Base-by-base conservation (phyloP, 169 alveolate species). In the Eimeria nieschulzi region DNA sequence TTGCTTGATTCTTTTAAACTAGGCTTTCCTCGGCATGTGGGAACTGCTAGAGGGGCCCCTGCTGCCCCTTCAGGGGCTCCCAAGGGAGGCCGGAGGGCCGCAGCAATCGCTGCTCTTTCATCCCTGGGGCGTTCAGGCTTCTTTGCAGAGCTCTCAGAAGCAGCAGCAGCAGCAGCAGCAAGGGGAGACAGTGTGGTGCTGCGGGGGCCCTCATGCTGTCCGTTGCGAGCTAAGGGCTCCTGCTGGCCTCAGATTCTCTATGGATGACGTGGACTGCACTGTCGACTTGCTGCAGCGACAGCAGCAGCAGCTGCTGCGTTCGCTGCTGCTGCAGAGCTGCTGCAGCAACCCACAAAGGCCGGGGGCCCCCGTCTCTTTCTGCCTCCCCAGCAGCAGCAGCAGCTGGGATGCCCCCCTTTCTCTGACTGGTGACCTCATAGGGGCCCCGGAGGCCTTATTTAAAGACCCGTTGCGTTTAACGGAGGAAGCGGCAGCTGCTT, bases 281-380 rank as follows among this genome's bases (percentile, higher is more conserved):
- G 83, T 53, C 0, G 83, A 12, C 1, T 7, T 51, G 25, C 25
- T 46, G 83, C 83, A 73, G 83, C 66, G 39, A 63, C 83, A 73
- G 83, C 83, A 73, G 83, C 83, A 73, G 26, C 83, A 39, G 25
- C 83, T 33, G 0, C 19, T 9, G 64, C 61, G 83, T 0, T 17
- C n/a, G 83, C 59, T 73, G 83, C 83, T 73, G 83, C 83, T 73
- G 66, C 83, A 73, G 23, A 73, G 83, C 83, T 73, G 83, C 83
- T 46, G 83, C 83, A 73, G 83, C 83, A 46, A 21, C 64, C 2
- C 83, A 7, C 17, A 21, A 46, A 33, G 13, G 15, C 83, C n/a
- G 10, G 63, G 33, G 19, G 39, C 83, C 26, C 83, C 63, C n/a
- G 25, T 51, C 21, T 26, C 39, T 5, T n/a, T 51, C 63, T 15